Evolutionary conservation across 2,329 filamentous ascomycete species (phyloP), one percentile per base, ranked within the genome.

Genomic region (Cytospora piceae): DNA sequence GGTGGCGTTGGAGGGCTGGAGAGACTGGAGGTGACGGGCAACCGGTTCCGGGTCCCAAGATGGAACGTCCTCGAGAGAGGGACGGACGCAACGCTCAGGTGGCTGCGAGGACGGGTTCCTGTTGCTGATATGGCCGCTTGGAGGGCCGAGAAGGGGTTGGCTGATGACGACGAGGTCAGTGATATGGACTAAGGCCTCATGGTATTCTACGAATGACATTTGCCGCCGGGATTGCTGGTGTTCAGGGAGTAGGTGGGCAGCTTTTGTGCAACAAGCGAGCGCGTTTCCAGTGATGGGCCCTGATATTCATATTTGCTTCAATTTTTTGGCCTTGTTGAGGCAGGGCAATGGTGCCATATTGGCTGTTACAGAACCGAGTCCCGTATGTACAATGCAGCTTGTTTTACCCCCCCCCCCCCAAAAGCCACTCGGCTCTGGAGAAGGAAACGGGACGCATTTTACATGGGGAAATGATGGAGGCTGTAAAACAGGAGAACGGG

Each of bases 11-110:
- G 82, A 2, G 79, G 87, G 71, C 69, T 87, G 78, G 80, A 90
- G 82, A 77, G 85, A 62, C 80, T 97, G 12, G 90, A 96, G 57
- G 90, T 97, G 4, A 86, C 86, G 32, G 93, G 93, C 0, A 98
- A 98, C 75, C 84, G 88, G 37, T 98, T 98, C 78, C 85, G 92
- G 37, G 93, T 97, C 37, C 94, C 94, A 0, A 87, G 91, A 64
- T 94, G 90, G 80, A 91, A 90, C 69, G 85, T 97, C 8, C 79
- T 98, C 57, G 91, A 94, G 67, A 91, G 93, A 68, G 94, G 94
- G 0, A 97, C 94, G 0, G 93, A 96, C 71, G 90, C 92, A 2
- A 89, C 93, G 0, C 79, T 97, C 70, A 83, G 88, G 58, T 97
- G 93, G 90, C 77, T 97, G 59, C 85, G 91, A 67, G 90, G 92